Evolutionary conservation across 2,329 filamentous ascomycete species (phyloP), one percentile per base, ranked within the genome.

Genomic region (Fusarium mundagurra): DNA sequence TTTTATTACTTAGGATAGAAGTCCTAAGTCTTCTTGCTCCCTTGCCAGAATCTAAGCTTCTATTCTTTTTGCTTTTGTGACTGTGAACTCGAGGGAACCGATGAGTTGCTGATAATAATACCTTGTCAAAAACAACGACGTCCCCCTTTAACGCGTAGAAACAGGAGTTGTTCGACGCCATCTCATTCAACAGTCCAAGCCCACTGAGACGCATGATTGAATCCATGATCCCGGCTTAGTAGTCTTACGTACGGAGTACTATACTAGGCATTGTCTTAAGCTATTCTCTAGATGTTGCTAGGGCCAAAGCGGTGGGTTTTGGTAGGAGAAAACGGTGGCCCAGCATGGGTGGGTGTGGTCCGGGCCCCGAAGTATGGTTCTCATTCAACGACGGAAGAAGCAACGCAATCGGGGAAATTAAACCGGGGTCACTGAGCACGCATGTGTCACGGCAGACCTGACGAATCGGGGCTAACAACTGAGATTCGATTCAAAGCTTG

Each of bases 401-500:
- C 71, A 64, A 74, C 71, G 67, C 62, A 64, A 55, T 75, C 68
- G 58, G 68, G 71, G 72, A 74, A 72, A 75, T 74, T 75, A 61
- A 51, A 68, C 67, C 31, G 45, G 67, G 71, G 67, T 33, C 18
- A 29, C 38, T 53, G 39, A 66, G 53, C 61, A 68, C 45, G 45
- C 62, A 55, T 39, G 55, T 69, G 71, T 60, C 58, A 50, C 59
- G 38, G 60, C 57, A 53, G 51, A 61, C 58, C 34, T 61, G 50
- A 63, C 72, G 64, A 74, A 74, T 74, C 67, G 57, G 60, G 63
- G 47, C 67, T 74, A 72, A 71, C n/a, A 61, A 47, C 44, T 61
- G 59, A 66, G 51, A 69, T 72, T 61, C 65, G 60, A 64, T 63
- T 68, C 20, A 48, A 71, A 55, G 43, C 66, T 66, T 73, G 66